These are phyloP conservation scores for Fulvia fulva DNA, from an alignment of 2,329 filamentous ascomycete species.

Conservation along the genomic window DNA sequence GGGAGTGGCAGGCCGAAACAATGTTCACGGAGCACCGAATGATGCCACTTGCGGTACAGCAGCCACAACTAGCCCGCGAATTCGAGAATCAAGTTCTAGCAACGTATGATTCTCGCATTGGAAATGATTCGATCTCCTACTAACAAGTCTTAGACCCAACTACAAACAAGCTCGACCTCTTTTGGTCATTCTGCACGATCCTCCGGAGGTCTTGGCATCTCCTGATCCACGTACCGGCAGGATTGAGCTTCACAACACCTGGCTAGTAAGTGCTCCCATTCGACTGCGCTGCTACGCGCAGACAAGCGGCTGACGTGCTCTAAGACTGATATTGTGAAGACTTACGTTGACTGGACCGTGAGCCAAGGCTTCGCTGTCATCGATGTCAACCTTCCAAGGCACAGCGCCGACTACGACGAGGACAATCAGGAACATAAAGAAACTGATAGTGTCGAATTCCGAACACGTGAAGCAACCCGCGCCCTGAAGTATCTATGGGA, in stretches of 20 bases:
- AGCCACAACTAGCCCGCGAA: conserved; percentile 47
- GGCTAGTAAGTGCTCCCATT: conserved; percentile 62
- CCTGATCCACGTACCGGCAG: conserved; percentile 57
- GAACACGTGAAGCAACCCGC: conserved; percentile 55
- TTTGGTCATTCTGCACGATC: conserved; percentile 76
- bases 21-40: conserved; percentile 72
- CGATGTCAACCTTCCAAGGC: conserved; percentile 84
- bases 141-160: conserved; percentile 50
- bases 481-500: conserved; percentile 89
- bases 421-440: conserved; percentile 36
- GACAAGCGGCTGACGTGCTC: conserved; percentile 40
- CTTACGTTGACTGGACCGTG: conserved; percentile 80
- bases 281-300: conserved; percentile 30
- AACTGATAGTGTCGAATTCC: conserved; percentile 46
- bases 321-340: conserved; percentile 74
- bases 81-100: conserved; percentile 32
- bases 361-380: conserved; percentile 77
- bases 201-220: conserved; percentile 48
- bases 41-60: conserved; percentile 74
- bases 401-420: conserved; percentile 57
- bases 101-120: conserved; percentile 26
- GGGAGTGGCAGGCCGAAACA: conserved; percentile 68
- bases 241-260: conserved; percentile 78
- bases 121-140: background rate
- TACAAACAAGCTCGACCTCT: conserved; percentile 65